These are phyloP conservation scores for Euclidium syriacum DNA, from an alignment of 345 rosid genomes.

Conservation along the genomic window DNA sequence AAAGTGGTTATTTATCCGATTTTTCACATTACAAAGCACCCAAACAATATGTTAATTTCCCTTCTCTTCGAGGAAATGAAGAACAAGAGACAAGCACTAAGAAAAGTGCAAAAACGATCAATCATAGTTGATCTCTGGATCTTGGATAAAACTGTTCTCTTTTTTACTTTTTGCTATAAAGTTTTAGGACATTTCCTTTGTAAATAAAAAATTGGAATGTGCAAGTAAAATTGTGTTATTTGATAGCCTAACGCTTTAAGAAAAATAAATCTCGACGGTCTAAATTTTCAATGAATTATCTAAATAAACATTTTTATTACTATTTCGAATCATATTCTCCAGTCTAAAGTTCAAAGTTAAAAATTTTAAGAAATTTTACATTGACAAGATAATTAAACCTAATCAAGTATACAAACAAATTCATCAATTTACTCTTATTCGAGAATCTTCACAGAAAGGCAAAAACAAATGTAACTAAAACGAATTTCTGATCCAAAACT, in stretches of 20 bases:
- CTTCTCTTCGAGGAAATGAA: conserved; percentile 6
- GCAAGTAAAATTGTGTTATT: no score
- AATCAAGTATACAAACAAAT: background rate
- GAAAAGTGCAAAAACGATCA: conserved; percentile 12
- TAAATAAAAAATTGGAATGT: background rate
- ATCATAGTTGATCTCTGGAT: background rate
- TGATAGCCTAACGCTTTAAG: no score
- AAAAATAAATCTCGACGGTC: background rate
- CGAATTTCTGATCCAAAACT: background rate
- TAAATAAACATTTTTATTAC: background rate
- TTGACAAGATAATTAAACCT: background rate
- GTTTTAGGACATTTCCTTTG: background rate
- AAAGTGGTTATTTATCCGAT: conserved; percentile 1
- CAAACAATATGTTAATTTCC: conserved; percentile 13
- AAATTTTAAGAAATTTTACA: background rate
- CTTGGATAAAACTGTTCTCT: background rate
- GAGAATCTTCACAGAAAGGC: background rate
- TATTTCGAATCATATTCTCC: background rate
- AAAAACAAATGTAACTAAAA: background rate
- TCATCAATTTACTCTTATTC: no score
- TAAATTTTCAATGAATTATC: background rate
- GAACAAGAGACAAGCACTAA: conserved; percentile 8
- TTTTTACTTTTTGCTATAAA: background rate
- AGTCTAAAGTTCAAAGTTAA: no score
- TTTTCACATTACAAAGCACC: conserved; percentile 1